Base-by-base conservation (phyloP, 2,329 filamentous ascomycete genomes). In the Stenocarpella maydis region DNA sequence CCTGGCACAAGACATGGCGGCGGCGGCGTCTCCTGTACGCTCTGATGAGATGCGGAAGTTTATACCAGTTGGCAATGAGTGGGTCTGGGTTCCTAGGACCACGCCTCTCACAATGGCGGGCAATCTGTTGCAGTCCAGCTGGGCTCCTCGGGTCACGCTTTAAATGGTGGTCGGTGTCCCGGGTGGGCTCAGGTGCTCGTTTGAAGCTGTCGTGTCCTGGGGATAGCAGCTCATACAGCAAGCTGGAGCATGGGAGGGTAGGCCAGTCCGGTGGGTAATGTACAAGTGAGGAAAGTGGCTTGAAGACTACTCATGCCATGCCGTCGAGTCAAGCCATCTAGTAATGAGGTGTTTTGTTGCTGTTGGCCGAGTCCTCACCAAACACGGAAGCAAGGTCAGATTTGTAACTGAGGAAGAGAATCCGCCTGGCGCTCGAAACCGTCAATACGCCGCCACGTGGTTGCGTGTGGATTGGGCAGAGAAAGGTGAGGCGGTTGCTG, bases 401-500 rank as follows among this genome's bases (percentile, higher is more conserved):
- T 31, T 63, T 49, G 58, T 63, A 63, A 24, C 17, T 34, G 19
- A 37, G 21, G 3, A 28, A 34, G 43, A 19, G 4, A 37, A 12
- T 19, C 3, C 43, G 6, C 24, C 7, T 49, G 41, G 43, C 58
- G 43, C n/a, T 19, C 28, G 15, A 49, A 49, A 37, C 43, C 58
- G 26, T 26, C 28, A 49, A 21, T 26, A 49, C 28, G 58, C 41
- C 37, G 58, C 58, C 58, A 63, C 58, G 58, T 63, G 58, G 58
- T 63, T 14, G 43, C 28, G 58, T 63, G 58, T 49, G 58, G 58
- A 26, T 63, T 63, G 43, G 28, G 15, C 8, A 49, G 43, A 37
- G 14, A 15, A 49, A 49, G 28, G 10, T 5, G 31, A 49, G 39
- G 58, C 28, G 3, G 43, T 37, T 49, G 12, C 3, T 12, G 10